Evolutionary conservation across 345 rosid genomes (phyloP).

Genomic region (Sonneratia caseolaris): DNA sequence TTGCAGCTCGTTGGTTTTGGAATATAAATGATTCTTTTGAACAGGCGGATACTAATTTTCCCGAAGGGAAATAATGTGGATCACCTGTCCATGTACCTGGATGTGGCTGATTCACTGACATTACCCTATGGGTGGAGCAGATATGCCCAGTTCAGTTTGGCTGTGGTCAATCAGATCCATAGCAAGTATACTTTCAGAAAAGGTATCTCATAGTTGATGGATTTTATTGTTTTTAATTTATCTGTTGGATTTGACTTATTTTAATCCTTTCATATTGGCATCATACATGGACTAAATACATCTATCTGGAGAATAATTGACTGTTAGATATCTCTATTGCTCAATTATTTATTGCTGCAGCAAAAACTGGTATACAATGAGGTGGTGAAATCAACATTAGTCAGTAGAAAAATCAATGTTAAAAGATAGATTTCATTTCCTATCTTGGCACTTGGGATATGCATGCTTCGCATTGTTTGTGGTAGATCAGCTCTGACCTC

Average conservation of each 20-base stretch:
- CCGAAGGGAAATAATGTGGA: constrained; percentile 97
- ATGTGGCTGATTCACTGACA: constrained; percentile 70
- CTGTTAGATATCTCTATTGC: not conserved
- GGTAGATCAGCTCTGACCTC: not conserved
- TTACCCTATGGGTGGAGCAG: constrained; percentile 95
- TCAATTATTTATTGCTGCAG: not conserved
- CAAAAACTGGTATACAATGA: too few species aligned
- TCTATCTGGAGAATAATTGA: not conserved
- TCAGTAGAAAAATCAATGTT: not conserved
- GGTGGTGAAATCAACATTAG: not conserved
- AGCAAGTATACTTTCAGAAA: constrained; percentile 61
- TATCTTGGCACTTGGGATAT: not conserved
- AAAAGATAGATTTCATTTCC: not conserved
- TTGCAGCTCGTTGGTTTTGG: constrained; percentile 11
- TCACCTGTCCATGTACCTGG: constrained; percentile 91
- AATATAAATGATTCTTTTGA: constrained; percentile 5
- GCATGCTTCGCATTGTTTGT: not conserved
- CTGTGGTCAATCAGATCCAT: constrained; percentile 70
- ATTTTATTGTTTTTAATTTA: constrained; percentile 4
- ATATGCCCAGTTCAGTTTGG: constrained; percentile 80
- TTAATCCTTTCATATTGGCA: not conserved
- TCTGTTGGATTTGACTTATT: not conserved
- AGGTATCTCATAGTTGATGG: constrained; percentile 30
- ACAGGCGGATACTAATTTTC: constrained; percentile 78
- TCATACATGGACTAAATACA: not conserved